Evolutionary conservation across 1,284 basidiomycete species (phyloP).

Genomic region (Exobasidium rhododendri): DNA sequence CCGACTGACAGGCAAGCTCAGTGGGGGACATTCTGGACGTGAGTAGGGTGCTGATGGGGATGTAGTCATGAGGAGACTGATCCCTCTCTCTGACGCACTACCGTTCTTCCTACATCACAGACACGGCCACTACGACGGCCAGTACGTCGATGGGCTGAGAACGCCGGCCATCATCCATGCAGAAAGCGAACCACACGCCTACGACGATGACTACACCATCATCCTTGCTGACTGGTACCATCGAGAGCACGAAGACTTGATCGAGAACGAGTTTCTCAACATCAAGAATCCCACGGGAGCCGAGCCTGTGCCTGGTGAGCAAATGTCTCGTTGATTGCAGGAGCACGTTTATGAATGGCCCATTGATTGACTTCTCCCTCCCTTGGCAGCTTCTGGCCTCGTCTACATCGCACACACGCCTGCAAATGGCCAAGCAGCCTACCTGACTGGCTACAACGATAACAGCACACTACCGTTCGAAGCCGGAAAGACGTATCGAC

Average conservation of each 20-base stretch:
- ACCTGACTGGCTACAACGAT: slow-evolving; percentile 62
- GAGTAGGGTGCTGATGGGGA: slow-evolving; percentile 2
- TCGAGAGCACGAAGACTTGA: slow-evolving; percentile 35
- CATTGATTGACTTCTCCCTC: neutral
- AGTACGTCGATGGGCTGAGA: slow-evolving; percentile 67
- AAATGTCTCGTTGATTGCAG: slow-evolving; percentile 9
- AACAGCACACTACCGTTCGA: slow-evolving; percentile 70
- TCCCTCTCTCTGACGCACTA: neutral
- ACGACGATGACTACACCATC: slow-evolving; percentile 89
- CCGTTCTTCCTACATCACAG: neutral
- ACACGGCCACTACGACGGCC: slow-evolving; percentile 29
- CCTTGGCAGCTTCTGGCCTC: slow-evolving; percentile 66
- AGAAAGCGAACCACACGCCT: slow-evolving; percentile 59
- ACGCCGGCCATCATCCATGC: slow-evolving; percentile 71
- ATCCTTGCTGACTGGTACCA: slow-evolving; percentile 72
- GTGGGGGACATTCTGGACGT: slow-evolving; percentile 79
- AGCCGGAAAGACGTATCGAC: slow-evolving; percentile 69
- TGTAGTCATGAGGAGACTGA: neutral
- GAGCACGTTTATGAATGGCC: slow-evolving; percentile 5
- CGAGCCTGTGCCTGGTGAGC: slow-evolving; percentile 31
- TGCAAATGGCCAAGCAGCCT: slow-evolving; percentile 26
- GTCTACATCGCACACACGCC: slow-evolving; percentile 73
- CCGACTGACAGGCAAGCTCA: slow-evolving; percentile 51
- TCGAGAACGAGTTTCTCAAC: slow-evolving; percentile 64
- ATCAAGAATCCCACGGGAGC: slow-evolving; percentile 57